Evolutionary conservation across 73 alveolate genomes (phyloP), one percentile per base, ranked within the genome.

Genomic region (Tetrahymena elliotti): DNA sequence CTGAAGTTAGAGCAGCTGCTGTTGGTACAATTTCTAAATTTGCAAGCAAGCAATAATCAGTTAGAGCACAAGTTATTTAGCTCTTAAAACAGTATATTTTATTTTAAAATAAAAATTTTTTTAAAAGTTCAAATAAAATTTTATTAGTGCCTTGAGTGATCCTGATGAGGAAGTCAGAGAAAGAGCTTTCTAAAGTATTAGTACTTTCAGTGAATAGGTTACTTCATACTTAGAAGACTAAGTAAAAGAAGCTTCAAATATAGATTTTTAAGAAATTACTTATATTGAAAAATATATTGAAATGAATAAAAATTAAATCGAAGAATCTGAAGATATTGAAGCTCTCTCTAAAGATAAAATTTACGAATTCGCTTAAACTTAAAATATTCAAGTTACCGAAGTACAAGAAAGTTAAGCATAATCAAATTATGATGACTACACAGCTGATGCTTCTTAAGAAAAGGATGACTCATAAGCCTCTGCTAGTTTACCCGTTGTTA

Each of bases 91-190:
- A 36, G 96, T 92, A 68, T n/a, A n/a, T n/a, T n/a, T n/a, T n/a
- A 92, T 47, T 47, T 47, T 47, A 47, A 4, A 47, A 40, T 8
- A 12, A 47, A 10, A 47, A 47, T 47, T 2, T 18, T 18, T 47
- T 13, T 12, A 47, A 47, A 47, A 12, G 1, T 47, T 47, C 20
- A 2, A 84, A 0, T 94, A 33, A 88, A 22, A 3, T 53, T 53
- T 27, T 15, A 53, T 0, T 1, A 68, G 88, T 68, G 88, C 88
- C 20, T 68, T 68, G 88, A 68, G 88, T 24, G 96, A 94, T 84
- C 96, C 96, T 52, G 96, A 94, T 94, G 96, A 94, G 22, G 96
- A 94, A 92, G 96, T 94, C 24, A 94, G 96, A 92, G 93, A 94
- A 84, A 93, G 96, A 39, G 92, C 96, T 4, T 11, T 40, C 68